Evolutionary conservation across 257 asterid species (phyloP), one percentile per base, ranked within the genome.

Genomic region (Salvia splendens): DNA sequence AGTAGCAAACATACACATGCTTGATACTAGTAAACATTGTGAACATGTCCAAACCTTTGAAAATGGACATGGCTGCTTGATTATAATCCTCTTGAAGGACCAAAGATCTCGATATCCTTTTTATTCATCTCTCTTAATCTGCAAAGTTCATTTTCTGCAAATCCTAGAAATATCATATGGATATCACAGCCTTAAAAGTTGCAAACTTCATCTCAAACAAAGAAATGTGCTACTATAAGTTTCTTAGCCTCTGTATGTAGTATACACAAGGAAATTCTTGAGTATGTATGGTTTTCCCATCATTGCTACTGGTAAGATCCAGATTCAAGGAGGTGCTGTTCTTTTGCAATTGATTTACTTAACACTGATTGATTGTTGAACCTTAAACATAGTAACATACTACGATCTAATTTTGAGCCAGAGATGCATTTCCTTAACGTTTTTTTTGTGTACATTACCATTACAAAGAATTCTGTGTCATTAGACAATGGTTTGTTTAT

Each of bases 51-150:
- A 14, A 5, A 45, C 51, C 32, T 41, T 11, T 14, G 12, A 53
- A 38, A 62, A 51, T 20, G 46, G 40, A 53, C 30, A 17, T 17
- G 57, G 17, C 41, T 56, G 16, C 52, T 64, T 40, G 16, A 58
- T 55, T 16, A 38, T 45, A 9, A 14, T 42, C 30, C 14, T 55
- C 30, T 42, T n/a, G 65, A 54, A 45, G 46, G 53, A 30, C 32
- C 41, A 53, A 24, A 28, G 36, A 43, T 32, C 60, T 43, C 12
- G 1, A 10, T 40, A 40, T 43, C 12, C 57, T 51, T 56, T 24
- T 57, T 28, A 15, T 24, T 7, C 9, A 10, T 46, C 24, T 14
- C 49, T 32, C 65, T 28, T 11, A 38, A 12, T 69, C 49, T 55
- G 30, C 47, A 51, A 17, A 14, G 38, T 49, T 2, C 2, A 3